phyloP scores from a whole-genome alignment of 1,139 yeast genomes.

The Pichia sp. region DNA sequence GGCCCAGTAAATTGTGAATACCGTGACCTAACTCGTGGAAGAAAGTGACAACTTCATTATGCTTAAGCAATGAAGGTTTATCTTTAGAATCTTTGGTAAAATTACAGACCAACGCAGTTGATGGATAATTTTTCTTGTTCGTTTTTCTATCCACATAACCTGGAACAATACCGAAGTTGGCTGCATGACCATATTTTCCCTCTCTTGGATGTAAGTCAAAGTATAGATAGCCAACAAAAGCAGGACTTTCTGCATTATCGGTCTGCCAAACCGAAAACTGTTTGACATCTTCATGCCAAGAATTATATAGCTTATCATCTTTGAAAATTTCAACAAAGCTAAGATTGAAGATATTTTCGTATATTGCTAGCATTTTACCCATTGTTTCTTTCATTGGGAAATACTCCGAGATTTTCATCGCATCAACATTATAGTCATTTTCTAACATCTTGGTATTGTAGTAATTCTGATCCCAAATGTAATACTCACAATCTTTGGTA shows the following conservation, averaged over 20 bases:
- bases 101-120: slow-evolving; percentile 76
- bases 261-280: slow-evolving; percentile 67
- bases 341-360: slow-evolving; percentile 58
- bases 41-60: slow-evolving; percentile 71
- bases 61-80: slow-evolving; percentile 72
- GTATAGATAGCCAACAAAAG: slow-evolving; percentile 70
- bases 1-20: slow-evolving; percentile 66
- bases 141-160: slow-evolving; percentile 43
- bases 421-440: slow-evolving; percentile 62
- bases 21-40: slow-evolving; percentile 92
- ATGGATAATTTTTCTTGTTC: slow-evolving; percentile 49
- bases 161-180: slow-evolving; percentile 62
- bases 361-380: slow-evolving; percentile 57
- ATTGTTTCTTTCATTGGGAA: slow-evolving; percentile 69
- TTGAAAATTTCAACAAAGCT: slow-evolving; percentile 48
- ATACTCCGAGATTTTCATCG: slow-evolving; percentile 62
- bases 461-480: slow-evolving; percentile 68
- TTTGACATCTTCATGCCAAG: slow-evolving; percentile 77
- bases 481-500: slow-evolving; percentile 34
- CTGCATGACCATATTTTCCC: slow-evolving; percentile 84
- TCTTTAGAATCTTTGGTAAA: slow-evolving; percentile 67
- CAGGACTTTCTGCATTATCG: slow-evolving; percentile 36
- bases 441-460: slow-evolving; percentile 59
- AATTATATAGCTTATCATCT: slow-evolving; percentile 25
- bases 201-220: slow-evolving; percentile 80